Conservation (phyloP, 2,329 filamentous ascomycete genomes). For the Aspergillus floridensis region DNA sequence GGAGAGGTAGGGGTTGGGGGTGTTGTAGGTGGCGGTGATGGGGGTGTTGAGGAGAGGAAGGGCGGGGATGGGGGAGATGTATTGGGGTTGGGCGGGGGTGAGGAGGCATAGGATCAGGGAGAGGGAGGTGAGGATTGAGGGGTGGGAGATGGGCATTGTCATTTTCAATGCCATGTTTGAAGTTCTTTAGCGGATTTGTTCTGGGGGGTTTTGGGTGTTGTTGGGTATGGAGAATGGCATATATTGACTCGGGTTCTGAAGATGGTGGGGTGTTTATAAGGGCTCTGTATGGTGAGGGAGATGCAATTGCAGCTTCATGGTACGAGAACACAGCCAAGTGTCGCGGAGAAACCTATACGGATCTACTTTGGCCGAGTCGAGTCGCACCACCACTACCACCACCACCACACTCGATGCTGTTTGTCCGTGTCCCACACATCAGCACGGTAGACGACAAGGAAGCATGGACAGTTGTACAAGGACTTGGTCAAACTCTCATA, state of each 20-base stretch:
- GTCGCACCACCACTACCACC: background rate
- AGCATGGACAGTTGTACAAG: background rate
- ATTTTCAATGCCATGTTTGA: background rate
- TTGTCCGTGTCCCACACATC: background rate
- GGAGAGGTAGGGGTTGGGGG: conserved; percentile 1
- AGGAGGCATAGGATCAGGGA: background rate
- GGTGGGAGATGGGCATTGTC: background rate
- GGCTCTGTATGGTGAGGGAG: background rate
- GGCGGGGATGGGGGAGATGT: conserved; percentile 7
- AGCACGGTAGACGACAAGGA: background rate
- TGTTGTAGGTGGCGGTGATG: conserved; percentile 3
- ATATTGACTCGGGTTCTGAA: no score
- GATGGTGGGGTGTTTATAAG: background rate
- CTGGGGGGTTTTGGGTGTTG: no score
- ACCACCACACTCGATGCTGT: background rate
- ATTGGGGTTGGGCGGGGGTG: background rate
- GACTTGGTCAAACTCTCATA: no score
- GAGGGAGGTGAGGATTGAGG: background rate
- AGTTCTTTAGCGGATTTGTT: no score
- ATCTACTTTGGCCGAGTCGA: background rate
- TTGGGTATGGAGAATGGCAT: no score
- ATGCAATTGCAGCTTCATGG: background rate
- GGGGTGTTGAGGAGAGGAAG: background rate
- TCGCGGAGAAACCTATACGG: background rate
- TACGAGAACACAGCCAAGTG: no score